A percentile compares a stretch with the other conserved stretches of the same genome.
Conservation (phyloP, 2,329 filamentous ascomycete species). For the Fusarium sp. region DNA sequence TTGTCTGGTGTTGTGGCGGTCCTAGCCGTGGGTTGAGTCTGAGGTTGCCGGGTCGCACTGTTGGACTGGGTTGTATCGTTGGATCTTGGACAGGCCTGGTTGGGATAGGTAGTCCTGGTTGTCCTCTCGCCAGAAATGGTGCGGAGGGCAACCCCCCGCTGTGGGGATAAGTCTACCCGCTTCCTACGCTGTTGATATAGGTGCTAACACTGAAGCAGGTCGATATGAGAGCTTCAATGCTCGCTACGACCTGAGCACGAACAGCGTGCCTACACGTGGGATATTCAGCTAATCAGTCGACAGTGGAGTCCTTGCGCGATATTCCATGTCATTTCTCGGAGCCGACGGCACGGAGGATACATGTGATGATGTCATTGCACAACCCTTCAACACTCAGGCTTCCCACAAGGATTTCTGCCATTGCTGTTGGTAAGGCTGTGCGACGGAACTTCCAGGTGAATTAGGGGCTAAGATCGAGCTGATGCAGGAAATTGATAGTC, state of each 20-base stretch:
- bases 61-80: conserved; percentile 35
- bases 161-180: conserved; percentile 63
- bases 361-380: conserved; percentile 31
- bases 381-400: neutral
- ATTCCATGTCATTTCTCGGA: conserved; percentile 7
- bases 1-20: conserved; percentile 71
- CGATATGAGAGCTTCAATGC: neutral
- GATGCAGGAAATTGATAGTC: neutral
- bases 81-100: conserved; percentile 44
- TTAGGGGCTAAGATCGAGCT: neutral
- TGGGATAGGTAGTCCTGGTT: conserved; percentile 60
- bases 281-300: neutral
- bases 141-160: conserved; percentile 59
- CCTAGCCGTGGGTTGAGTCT: conserved; percentile 12
- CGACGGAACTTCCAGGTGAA: neutral
- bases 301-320: conserved; percentile 22
- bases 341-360: conserved; percentile 14
- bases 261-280: neutral
- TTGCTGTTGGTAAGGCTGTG: neutral
- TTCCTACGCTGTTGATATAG: conserved; percentile 16
- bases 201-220: conserved; percentile 47
- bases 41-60: conserved; percentile 24
- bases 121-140: conserved; percentile 64
- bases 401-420: conserved; percentile 4
- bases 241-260: neutral